phyloP scores from a whole-genome alignment of 169 alveolate species.

The Ichthyophthirius multifiliis region DNA sequence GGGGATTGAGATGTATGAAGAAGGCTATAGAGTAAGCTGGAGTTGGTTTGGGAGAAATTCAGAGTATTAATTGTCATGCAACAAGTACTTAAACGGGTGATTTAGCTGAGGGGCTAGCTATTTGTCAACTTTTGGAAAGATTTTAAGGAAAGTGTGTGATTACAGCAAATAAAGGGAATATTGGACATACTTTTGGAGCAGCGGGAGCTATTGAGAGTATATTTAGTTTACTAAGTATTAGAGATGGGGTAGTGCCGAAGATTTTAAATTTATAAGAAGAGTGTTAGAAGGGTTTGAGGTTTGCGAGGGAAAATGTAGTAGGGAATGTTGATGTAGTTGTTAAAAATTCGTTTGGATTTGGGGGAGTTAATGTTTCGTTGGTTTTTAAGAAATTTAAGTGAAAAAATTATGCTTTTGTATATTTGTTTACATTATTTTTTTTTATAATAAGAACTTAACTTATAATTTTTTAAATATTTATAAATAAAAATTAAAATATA shows the following conservation, averaged over 20 bases:
- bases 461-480: no score
- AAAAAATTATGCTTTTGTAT: no score
- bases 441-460: no score
- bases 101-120: slow-evolving; percentile 45
- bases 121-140: slow-evolving; percentile 23
- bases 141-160: slow-evolving; percentile 12
- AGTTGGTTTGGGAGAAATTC: slow-evolving; percentile 26
- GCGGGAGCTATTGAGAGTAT: slow-evolving; percentile 64
- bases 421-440: no score
- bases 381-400: slow-evolving; percentile 17
- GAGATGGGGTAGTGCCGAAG: slow-evolving; percentile 22
- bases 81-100: slow-evolving; percentile 68
- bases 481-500: no score
- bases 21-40: slow-evolving; percentile 54
- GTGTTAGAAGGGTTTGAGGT: no score
- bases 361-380: slow-evolving; percentile 46
- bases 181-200: slow-evolving; percentile 62
- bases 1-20: slow-evolving; percentile 30
- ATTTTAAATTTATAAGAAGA: slow-evolving; percentile 37
- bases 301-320: no score
- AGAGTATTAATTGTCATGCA: slow-evolving; percentile 56
- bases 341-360: slow-evolving; percentile 50
- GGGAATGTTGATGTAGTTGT: no score
- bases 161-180: slow-evolving; percentile 48
- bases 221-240: slow-evolving; percentile 18